Percentiles rank a stretch among this genome's conserved stretches.
Evolutionary conservation across 257 asterid species (phyloP).

Genomic region (Forsythia suspensa): DNA sequence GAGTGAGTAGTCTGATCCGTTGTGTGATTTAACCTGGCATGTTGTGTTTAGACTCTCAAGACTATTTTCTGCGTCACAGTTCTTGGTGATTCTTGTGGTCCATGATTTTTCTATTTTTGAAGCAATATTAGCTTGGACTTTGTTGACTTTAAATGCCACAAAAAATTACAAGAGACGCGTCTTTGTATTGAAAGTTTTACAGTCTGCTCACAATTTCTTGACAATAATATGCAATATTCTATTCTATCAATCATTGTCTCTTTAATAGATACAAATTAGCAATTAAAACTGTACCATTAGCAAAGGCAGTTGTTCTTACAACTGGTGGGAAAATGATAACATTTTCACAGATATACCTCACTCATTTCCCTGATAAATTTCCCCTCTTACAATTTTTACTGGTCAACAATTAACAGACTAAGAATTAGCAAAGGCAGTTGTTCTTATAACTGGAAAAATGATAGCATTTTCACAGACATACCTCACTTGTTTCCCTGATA

Average conservation of each 20-base stretch:
- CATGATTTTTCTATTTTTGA: no score
- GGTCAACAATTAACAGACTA: background rate
- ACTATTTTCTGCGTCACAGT: slow-evolving; percentile 2
- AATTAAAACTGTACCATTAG: background rate
- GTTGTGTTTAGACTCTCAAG: slow-evolving; percentile 4
- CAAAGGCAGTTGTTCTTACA: background rate
- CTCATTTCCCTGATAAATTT: background rate
- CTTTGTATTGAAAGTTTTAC: no score
- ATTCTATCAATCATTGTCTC: background rate
- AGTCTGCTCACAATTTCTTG: no score
- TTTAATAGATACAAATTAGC: background rate
- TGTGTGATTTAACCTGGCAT: slow-evolving; percentile 9
- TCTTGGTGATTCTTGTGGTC: background rate
- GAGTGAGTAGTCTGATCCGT: slow-evolving; percentile 57
- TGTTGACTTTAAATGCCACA: no score
- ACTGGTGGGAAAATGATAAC: background rate
- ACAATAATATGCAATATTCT: no score
- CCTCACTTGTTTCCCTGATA: background rate
- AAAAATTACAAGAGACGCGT: no score
- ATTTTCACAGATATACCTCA: background rate
- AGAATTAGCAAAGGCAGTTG: background rate
- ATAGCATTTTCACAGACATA: background rate
- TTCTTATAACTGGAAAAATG: background rate
- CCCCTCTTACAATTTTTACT: background rate
- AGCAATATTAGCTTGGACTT: no score